phyloP scores from a whole-genome alignment of 1,139 yeast species.

The Yamadazyma diospyri region DNA sequence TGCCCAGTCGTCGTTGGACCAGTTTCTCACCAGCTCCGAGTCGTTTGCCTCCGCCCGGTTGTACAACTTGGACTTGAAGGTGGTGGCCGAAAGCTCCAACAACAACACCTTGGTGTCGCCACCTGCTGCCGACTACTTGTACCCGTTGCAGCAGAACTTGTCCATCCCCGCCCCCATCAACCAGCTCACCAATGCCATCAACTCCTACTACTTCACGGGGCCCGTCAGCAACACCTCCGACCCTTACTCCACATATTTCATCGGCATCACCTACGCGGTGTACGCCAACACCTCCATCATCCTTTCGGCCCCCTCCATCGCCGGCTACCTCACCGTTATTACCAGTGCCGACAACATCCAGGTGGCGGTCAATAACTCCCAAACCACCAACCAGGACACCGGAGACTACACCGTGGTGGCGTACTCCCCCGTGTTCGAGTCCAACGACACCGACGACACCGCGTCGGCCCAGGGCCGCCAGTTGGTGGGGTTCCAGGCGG shows the following conservation, averaged over 20 bases:
- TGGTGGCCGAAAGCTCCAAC: conserved; percentile 34
- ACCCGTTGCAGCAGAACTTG: conserved; percentile 47
- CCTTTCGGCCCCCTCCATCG: conserved; percentile 51
- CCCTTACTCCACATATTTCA: conserved; percentile 34
- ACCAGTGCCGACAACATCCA: conserved; percentile 55
- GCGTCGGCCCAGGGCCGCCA: conserved; percentile 9
- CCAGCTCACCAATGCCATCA: conserved; percentile 23
- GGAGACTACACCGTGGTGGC: conserved; percentile 34
- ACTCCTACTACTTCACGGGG: conserved; percentile 47
- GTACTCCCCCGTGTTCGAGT: conserved; percentile 27
- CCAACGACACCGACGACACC: conserved; percentile 11
- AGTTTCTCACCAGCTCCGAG: conserved; percentile 60
- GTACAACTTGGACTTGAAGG: conserved; percentile 52
- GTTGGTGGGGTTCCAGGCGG: conserved; percentile 32
- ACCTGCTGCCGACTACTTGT: conserved; percentile 38
- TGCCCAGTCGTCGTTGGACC: conserved; percentile 49
- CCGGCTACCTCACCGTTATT: conserved; percentile 71
- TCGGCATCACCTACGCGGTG: conserved; percentile 68
- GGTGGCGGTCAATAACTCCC: conserved; percentile 47
- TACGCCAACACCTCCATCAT: conserved; percentile 71
- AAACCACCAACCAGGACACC: conserved; percentile 9
- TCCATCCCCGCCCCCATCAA: conserved; percentile 37
- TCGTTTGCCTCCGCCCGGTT: conserved; percentile 63
- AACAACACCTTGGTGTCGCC: conserved; percentile 26
- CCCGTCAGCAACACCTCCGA: conserved; percentile 45